phyloP scores from a whole-genome alignment of 2,329 filamentous ascomycete species.

The Colletotrichum endophyticum region DNA sequence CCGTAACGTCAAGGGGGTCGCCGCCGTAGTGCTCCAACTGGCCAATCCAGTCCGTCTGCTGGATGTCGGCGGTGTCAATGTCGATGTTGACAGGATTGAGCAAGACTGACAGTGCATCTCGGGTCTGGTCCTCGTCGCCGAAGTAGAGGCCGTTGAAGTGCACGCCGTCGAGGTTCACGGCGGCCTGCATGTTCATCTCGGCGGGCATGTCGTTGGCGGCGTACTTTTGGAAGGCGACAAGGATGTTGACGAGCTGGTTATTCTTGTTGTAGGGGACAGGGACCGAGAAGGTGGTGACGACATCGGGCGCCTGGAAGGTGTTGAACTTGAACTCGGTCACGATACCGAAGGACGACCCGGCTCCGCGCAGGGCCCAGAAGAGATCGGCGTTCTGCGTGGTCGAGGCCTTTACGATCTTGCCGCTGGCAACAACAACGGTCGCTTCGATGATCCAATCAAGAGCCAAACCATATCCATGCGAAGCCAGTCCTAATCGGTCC shows the following conservation, averaged over 20 bases:
- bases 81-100: neutral
- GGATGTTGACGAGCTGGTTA: neutral
- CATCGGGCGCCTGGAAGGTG: slow-evolving; percentile 39
- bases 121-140: slow-evolving; percentile 22
- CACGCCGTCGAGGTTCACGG: neutral
- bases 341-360: slow-evolving; percentile 46
- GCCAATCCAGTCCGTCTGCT: slow-evolving; percentile 27
- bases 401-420: slow-evolving; percentile 33
- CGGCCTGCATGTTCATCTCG: slow-evolving; percentile 33
- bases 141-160: slow-evolving; percentile 34
- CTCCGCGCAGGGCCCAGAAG: slow-evolving; percentile 48
- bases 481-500: neutral
- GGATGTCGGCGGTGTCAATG: neutral
- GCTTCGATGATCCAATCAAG: slow-evolving; percentile 39
- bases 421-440: slow-evolving; percentile 41
- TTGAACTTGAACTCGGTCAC: slow-evolving; percentile 42
- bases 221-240: slow-evolving; percentile 28
- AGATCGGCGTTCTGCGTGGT: slow-evolving; percentile 40
- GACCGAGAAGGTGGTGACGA: slow-evolving; percentile 29
- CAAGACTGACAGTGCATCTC: neutral
- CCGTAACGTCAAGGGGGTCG: slow-evolving; percentile 25
- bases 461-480: slow-evolving; percentile 28
- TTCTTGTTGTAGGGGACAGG: neutral
- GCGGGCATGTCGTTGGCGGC: slow-evolving; percentile 20
- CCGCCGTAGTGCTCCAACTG: slow-evolving; percentile 20